A percentile compares a stretch with the other conserved stretches of the same genome.
phyloP scores from a whole-genome alignment of 495 filamentous ascomycete species.

The Ramalina peruviana region DNA sequence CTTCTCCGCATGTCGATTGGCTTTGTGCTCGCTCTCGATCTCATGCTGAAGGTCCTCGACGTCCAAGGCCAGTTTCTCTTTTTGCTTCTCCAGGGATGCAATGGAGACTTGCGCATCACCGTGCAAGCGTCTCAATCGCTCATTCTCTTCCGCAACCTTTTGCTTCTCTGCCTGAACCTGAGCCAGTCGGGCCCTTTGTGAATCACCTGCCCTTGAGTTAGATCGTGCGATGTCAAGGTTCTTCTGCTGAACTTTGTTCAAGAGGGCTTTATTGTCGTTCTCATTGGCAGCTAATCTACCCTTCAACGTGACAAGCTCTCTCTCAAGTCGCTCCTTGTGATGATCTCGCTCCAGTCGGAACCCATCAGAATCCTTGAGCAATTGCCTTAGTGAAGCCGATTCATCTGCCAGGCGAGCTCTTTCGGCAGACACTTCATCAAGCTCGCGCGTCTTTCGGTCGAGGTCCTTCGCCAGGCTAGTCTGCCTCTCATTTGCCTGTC shows the following conservation, averaged over 20 bases:
- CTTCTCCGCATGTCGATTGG: constrained; percentile 82
- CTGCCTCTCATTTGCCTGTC: constrained; percentile 70
- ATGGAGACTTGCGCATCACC: constrained; percentile 76
- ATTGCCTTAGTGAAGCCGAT: constrained; percentile 65
- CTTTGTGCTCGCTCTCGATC: constrained; percentile 78
- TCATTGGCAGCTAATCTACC: constrained; percentile 85
- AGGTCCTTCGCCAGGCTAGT: constrained; percentile 64
- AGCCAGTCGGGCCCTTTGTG: constrained; percentile 61
- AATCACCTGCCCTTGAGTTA: constrained; percentile 72
- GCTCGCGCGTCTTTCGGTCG: constrained; percentile 51
- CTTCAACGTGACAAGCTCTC: constrained; percentile 84
- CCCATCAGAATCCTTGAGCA: constrained; percentile 76
- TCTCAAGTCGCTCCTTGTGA: constrained; percentile 81
- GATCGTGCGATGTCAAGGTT: constrained; percentile 91
- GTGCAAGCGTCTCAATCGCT: constrained; percentile 69
- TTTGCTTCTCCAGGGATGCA: constrained; percentile 82
- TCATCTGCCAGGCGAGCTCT: constrained; percentile 56
- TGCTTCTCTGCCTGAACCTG: constrained; percentile 73
- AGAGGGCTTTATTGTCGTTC: constrained; percentile 87
- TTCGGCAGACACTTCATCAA: constrained; percentile 64
- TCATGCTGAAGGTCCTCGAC: constrained; percentile 93
- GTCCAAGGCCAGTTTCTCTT: constrained; percentile 80
- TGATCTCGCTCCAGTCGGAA: constrained; percentile 82
- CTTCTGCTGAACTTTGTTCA: constrained; percentile 97
- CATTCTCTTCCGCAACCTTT: constrained; percentile 71